Percentiles rank a stretch among this genome's conserved stretches.
Evolutionary conservation across 176 grass and related monocot species (phyloP).

Genomic region (Oryza longistaminata): DNA sequence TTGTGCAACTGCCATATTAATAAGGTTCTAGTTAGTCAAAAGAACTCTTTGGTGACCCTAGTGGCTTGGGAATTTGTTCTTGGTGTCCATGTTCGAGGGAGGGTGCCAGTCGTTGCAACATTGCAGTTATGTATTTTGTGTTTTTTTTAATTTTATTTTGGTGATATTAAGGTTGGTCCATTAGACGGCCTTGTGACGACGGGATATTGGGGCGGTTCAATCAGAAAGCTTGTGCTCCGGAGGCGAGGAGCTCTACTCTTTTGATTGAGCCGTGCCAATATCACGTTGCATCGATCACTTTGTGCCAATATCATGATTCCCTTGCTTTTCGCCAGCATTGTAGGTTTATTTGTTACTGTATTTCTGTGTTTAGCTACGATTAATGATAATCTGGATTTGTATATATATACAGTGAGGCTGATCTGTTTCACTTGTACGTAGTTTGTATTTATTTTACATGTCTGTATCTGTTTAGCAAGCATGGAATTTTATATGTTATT

Average conservation of each 20-base stretch:
- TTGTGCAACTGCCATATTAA: neutral
- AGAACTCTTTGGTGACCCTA: too few species aligned
- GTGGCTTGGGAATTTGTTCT: neutral
- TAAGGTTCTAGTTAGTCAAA: neutral
- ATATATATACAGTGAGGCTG: neutral
- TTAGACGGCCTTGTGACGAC: neutral
- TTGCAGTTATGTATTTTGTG: neutral
- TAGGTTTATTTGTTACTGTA: neutral
- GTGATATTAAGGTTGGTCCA: neutral
- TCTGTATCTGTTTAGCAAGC: neutral
- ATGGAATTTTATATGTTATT: neutral
- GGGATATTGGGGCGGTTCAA: constrained; percentile 72
- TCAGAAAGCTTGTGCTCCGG: constrained; percentile 45
- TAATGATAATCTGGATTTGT: neutral
- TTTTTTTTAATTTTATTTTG: neutral
- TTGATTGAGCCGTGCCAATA: constrained; percentile 92
- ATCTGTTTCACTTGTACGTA: neutral
- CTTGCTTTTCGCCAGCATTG: neutral
- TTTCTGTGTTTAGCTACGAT: neutral
- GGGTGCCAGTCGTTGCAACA: neutral
- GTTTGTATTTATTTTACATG: neutral
- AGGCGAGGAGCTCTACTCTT: constrained; percentile 40
- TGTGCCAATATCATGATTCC: neutral
- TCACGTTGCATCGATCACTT: constrained; percentile 36
- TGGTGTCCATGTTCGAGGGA: neutral